phyloP scores from a whole-genome alignment of 768 basidiomycete genomes.

The Tylopilus plumbeoviolaceoides region DNA sequence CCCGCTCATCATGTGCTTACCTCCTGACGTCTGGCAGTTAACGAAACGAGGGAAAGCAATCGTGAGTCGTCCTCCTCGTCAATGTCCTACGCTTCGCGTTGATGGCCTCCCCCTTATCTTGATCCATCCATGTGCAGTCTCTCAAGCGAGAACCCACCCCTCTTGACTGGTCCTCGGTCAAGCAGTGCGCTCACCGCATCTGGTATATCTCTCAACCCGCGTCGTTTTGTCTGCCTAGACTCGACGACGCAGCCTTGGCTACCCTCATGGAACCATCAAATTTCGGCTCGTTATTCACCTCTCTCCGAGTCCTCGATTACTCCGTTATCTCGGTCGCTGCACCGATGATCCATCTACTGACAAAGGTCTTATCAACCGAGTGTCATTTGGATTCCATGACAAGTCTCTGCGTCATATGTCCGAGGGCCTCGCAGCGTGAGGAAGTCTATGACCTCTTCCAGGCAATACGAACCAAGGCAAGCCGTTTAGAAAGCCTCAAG shows the following conservation, averaged over 20 bases:
- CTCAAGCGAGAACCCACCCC: constrained; percentile 18
- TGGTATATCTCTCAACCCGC: constrained; percentile 22
- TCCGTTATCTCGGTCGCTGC: constrained; percentile 23
- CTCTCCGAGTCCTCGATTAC: constrained; percentile 25
- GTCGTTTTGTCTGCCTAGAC: constrained; percentile 15
- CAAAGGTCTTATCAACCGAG: constrained; percentile 17
- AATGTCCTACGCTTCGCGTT: neutral
- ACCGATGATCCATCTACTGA: constrained; percentile 18
- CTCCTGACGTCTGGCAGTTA: constrained; percentile 23
- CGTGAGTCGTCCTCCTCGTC: constrained; percentile 14
- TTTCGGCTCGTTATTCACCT: constrained; percentile 23
- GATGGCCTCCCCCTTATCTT: neutral
- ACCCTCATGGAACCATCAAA: constrained; percentile 18
- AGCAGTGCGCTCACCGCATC: constrained; percentile 25
- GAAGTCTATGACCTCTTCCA: constrained; percentile 22
- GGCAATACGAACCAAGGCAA: constrained; percentile 20
- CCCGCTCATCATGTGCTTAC: constrained; percentile 28
- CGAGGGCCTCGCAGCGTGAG: constrained; percentile 16
- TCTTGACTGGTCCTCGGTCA: constrained; percentile 22
- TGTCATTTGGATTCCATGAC: constrained; percentile 15
- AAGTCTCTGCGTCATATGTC: constrained; percentile 22
- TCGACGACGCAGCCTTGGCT: constrained; percentile 25
- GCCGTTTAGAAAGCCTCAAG: constrained; percentile 14
- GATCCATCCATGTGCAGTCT: constrained; percentile 7
- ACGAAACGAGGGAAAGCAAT: constrained; percentile 15